phyloP scores from a whole-genome alignment of 2,329 filamentous ascomycete species.

The Basipetospora chlamydospora region DNA sequence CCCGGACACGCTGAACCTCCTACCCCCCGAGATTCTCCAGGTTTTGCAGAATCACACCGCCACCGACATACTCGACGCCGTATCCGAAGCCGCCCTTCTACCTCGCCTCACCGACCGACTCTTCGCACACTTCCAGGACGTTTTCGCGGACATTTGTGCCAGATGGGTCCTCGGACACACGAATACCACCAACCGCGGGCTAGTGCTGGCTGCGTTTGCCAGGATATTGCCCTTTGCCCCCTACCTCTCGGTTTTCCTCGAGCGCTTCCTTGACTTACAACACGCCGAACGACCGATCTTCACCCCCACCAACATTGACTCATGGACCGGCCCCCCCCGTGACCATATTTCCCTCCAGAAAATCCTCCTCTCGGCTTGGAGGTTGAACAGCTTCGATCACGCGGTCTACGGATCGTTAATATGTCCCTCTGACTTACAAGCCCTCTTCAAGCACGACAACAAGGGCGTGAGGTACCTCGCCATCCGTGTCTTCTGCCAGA shows the following conservation, averaged over 20 bases:
- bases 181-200: constrained; percentile 20
- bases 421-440: constrained; percentile 52
- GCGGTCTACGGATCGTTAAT: constrained; percentile 51
- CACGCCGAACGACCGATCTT: constrained; percentile 3
- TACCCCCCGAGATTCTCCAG: constrained; percentile 57
- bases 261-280: constrained; percentile 21
- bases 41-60: constrained; percentile 45
- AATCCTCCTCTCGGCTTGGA: constrained; percentile 56
- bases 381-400: constrained; percentile 65
- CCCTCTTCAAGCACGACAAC: constrained; percentile 47
- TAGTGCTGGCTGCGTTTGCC: constrained; percentile 55
- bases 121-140: constrained; percentile 57
- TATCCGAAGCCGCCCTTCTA: constrained; percentile 55
- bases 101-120: constrained; percentile 56
- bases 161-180: constrained; percentile 48
- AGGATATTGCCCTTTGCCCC: constrained; percentile 71
- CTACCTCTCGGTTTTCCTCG: constrained; percentile 60
- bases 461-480: constrained; percentile 62
- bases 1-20: constrained; percentile 10
- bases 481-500: constrained; percentile 64
- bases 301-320: not conserved
- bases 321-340: constrained; percentile 10
- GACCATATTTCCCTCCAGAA: constrained; percentile 13
- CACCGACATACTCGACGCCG: constrained; percentile 53
- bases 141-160: constrained; percentile 72